Percentiles rank a stretch among this genome's conserved stretches.
These are phyloP conservation scores for Zarea fungicola DNA, from an alignment of 2,329 filamentous ascomycete species.

Conservation along the genomic window DNA sequence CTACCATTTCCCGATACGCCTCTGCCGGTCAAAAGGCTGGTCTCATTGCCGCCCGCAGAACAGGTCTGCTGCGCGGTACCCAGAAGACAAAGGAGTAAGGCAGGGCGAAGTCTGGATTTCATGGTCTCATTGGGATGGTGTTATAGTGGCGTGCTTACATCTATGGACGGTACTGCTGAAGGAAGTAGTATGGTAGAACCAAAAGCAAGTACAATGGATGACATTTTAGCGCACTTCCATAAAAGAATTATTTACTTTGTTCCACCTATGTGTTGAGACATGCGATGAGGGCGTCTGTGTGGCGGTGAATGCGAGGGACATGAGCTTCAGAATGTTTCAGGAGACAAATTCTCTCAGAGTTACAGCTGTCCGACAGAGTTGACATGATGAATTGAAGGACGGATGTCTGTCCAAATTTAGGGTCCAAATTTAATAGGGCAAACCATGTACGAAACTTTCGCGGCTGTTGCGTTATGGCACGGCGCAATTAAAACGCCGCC, in stretches of 20 bases:
- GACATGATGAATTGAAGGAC: not conserved
- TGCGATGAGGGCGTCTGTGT: not conserved
- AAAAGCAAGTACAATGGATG: conserved; percentile 42
- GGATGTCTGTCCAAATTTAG: no score
- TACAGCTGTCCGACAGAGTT: not conserved
- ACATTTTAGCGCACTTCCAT: conserved; percentile 37
- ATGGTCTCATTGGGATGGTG: conserved; percentile 59
- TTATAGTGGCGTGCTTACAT: conserved; percentile 59
- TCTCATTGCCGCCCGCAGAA: conserved; percentile 99
- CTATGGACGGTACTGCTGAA: conserved; percentile 47
- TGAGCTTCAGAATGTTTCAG: no score
- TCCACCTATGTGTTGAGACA: not conserved
- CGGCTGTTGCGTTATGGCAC: no score
- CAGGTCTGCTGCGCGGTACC: conserved; percentile 99
- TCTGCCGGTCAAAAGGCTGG: conserved; percentile 99
- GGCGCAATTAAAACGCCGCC: no score
- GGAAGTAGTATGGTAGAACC: conserved; percentile 44
- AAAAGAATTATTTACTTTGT: conserved; percentile 11
- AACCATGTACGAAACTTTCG: no score
- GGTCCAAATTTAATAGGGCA: no score
- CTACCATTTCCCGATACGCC: conserved; percentile 97
- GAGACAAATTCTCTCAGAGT: no score
- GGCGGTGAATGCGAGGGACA: not conserved
- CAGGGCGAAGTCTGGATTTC: conserved; percentile 36
- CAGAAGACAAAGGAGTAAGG: conserved; percentile 98